Evolutionary conservation across 441 rosid species (phyloP).

Genomic region (Erysimum cheiri): DNA sequence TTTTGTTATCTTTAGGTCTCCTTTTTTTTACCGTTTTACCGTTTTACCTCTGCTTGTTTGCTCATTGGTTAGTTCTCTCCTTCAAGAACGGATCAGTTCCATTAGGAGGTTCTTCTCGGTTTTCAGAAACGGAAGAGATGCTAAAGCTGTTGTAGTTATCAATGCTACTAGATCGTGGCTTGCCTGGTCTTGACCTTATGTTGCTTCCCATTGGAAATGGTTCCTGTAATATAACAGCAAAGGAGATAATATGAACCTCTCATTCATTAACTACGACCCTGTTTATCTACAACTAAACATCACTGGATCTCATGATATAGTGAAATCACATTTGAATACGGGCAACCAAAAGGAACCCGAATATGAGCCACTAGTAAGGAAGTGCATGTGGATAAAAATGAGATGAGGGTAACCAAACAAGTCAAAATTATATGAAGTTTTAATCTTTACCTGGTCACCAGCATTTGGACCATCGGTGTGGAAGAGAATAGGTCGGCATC

Average conservation of each 20-base stretch:
- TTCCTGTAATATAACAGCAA: slow-evolving; percentile 50
- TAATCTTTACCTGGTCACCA: slow-evolving; percentile 68
- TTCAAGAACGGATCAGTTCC: slow-evolving; percentile 52
- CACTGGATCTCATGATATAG: not conserved
- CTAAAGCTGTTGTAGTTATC: slow-evolving; percentile 54
- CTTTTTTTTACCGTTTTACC: not conserved
- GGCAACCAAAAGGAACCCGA: not conserved
- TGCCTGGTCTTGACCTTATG: slow-evolving; percentile 66
- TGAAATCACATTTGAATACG: not conserved
- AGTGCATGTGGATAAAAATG: not conserved
- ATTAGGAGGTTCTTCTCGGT: slow-evolving; percentile 55
- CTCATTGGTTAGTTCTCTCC: slow-evolving; percentile 63
- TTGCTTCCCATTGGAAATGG: slow-evolving; percentile 77
- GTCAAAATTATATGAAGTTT: slow-evolving; percentile 10
- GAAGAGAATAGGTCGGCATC: slow-evolving; percentile 80
- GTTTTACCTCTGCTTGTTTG: slow-evolving; percentile 41
- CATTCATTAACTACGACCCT: slow-evolving; percentile 6
- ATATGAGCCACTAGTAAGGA: not conserved
- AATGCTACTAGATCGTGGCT: slow-evolving; percentile 54
- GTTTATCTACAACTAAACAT: not conserved
- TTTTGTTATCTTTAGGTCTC: slow-evolving; percentile 36
- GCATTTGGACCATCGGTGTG: slow-evolving; percentile 83
- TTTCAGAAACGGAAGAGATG: slow-evolving; percentile 48
- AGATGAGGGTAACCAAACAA: not conserved
- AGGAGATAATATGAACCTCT: not conserved